Evolutionary conservation across 371 early-diverging fungal species (phyloP).

Genomic region (Zychaea mexicana): DNA sequence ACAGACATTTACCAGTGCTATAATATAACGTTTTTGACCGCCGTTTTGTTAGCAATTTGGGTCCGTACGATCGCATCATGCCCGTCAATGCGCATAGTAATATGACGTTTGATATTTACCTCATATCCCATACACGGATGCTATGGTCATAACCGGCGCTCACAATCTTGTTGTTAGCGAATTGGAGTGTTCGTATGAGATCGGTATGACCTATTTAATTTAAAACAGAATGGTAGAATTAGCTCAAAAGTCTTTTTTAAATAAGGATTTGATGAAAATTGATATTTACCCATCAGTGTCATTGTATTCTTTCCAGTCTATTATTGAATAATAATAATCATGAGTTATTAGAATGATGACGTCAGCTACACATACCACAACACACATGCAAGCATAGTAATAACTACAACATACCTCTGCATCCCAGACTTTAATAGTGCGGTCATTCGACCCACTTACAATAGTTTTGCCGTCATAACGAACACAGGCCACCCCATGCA

Average conservation of each 20-base stretch:
- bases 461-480: constrained; percentile 88
- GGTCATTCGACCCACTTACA: constrained; percentile 93
- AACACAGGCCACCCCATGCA: constrained; percentile 90
- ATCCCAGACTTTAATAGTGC: constrained; percentile 94
- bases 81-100: not conserved
- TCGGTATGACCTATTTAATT: constrained; percentile 85
- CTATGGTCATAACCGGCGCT: constrained; percentile 85
- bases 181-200: constrained; percentile 89
- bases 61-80: too few species aligned
- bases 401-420: constrained; percentile 35
- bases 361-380: not conserved
- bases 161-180: constrained; percentile 57
- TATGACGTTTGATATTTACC: constrained; percentile 1
- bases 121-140: constrained; percentile 92
- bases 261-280: too few species aligned
- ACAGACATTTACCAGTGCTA: constrained; percentile 34
- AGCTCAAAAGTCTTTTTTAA: too few species aligned
- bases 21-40: constrained; percentile 75
- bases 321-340: not conserved
- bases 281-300: constrained; percentile 47
- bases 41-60: not conserved
- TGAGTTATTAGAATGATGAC: not conserved
- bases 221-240: too few species aligned
- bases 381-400: not conserved
- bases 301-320: constrained; percentile 73